A percentile compares a stretch with the other conserved stretches of the same genome.
phyloP scores from a whole-genome alignment of 345 rosid genomes.

The Combretum micranthum region DNA sequence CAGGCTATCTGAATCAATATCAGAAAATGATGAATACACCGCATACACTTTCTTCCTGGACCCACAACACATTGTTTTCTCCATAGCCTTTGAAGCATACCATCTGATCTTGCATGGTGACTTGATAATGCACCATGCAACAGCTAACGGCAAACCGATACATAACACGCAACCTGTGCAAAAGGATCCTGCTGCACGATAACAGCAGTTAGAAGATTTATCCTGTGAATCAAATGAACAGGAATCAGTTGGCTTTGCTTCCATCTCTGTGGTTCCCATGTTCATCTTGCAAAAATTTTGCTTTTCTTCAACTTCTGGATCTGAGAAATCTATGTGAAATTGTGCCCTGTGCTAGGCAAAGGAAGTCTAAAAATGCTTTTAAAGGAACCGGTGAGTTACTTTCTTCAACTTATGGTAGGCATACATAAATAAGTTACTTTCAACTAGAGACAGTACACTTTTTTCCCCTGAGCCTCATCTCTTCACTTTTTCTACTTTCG shows the following conservation, averaged over 20 bases:
- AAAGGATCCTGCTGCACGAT: conserved; percentile 31
- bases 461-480: no score
- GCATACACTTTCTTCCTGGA: conserved; percentile 27
- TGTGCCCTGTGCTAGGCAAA: no score
- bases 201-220: conserved; percentile 10
- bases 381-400: no score
- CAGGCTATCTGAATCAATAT: conserved; percentile 38
- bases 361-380: no score
- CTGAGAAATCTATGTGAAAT: no score
- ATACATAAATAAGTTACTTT: no score
- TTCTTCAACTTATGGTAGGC: no score
- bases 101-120: conserved; percentile 53
- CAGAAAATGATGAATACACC: conserved; percentile 70
- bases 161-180: conserved; percentile 55
- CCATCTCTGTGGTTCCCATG: background rate
- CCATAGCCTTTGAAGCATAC: conserved; percentile 25
- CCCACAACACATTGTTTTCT: conserved; percentile 23
- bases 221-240: conserved; percentile 2
- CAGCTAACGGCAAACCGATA: conserved; percentile 51
- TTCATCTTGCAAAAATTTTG: background rate
- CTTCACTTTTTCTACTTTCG: no score
- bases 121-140: conserved; percentile 46
- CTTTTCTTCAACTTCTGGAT: no score
- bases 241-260: conserved; percentile 1
- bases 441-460: no score